Evolutionary conservation across 305 asterid genomes (phyloP).

Genomic region (Fraxinus latifolia): DNA sequence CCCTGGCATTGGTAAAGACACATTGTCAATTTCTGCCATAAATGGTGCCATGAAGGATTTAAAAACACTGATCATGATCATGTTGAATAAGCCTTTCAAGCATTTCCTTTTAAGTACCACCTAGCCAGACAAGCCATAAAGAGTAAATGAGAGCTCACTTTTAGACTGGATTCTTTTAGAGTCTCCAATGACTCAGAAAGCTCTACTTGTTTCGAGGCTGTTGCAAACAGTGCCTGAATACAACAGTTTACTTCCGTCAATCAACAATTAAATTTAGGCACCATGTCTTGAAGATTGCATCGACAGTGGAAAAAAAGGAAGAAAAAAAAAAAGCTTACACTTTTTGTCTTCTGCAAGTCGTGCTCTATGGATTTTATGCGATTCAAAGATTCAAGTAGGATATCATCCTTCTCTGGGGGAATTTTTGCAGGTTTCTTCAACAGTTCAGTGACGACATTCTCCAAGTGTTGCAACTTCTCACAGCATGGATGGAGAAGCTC

Average conservation of each 20-base stretch:
- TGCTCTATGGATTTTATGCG: conserved; percentile 86
- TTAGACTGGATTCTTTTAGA: conserved; percentile 52
- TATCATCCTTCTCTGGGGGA: conserved; percentile 82
- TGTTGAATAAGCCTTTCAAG: not conserved
- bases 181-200: conserved; percentile 79
- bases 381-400: conserved; percentile 73
- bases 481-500: conserved; percentile 68
- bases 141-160: conserved; percentile 41
- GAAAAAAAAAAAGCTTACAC: conserved; percentile 33
- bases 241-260: not conserved
- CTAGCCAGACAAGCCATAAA: not conserved
- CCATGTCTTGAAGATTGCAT: not conserved
- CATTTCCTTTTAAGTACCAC: not conserved
- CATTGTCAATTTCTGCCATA: conserved; percentile 5
- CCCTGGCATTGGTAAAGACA: conserved; percentile 43
- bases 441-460: conserved; percentile 62
- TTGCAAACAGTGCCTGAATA: conserved; percentile 69
- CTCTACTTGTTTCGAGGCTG: conserved; percentile 85
- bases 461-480: conserved; percentile 83
- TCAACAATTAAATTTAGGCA: not conserved
- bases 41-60: not conserved
- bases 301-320: not conserved
- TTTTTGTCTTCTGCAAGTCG: conserved; percentile 86
- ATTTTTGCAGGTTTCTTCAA: conserved; percentile 70
- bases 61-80: not conserved